These are phyloP conservation scores for Mycena olivaceomarginata DNA, from an alignment of 768 basidiomycete species.

Conservation along the genomic window DNA sequence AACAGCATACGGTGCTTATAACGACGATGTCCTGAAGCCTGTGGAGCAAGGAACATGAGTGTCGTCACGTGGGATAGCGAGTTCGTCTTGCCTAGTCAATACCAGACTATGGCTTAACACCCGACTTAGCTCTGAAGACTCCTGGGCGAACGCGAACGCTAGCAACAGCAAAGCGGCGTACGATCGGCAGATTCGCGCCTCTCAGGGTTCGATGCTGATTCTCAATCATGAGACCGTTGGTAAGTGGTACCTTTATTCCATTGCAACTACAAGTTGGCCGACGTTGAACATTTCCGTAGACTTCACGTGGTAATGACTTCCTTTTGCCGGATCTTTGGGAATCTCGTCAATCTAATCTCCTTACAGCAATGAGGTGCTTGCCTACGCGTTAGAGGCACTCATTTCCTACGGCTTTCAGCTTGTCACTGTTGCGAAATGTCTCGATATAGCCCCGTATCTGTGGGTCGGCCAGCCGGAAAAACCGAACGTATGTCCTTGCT, in stretches of 20 bases:
- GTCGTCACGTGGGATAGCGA: background rate
- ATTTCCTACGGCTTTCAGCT: background rate
- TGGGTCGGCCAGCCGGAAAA: background rate
- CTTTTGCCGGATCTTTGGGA: background rate
- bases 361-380: background rate
- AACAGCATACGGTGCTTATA: background rate
- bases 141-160: background rate
- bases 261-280: too few relatives aligned
- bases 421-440: constrained; percentile 2
- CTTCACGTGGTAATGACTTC: background rate
- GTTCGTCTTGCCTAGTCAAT: background rate
- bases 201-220: background rate
- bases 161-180: background rate
- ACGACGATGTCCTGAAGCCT: background rate
- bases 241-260: too few relatives aligned
- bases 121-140: background rate
- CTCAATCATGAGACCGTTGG: background rate
- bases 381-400: background rate
- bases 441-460: background rate
- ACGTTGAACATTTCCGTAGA: background rate
- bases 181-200: background rate
- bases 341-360: background rate
- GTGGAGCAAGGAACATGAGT: background rate
- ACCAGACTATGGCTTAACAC: background rate
- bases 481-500: background rate